phyloP scores from a whole-genome alignment of 108 stramenopile species.

The Nitzschia putrida region DNA sequence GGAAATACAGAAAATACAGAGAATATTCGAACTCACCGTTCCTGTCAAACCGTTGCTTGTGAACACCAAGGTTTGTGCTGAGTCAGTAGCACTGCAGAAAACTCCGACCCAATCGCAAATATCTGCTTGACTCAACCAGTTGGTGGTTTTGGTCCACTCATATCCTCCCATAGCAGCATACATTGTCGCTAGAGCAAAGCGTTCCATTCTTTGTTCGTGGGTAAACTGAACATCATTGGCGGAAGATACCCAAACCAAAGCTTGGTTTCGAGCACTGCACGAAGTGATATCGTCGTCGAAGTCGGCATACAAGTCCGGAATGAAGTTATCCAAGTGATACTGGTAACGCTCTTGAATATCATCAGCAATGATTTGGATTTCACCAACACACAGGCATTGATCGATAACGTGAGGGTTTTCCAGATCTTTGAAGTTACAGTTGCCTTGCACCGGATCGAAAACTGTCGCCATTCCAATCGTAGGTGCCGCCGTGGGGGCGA shows the following conservation, averaged over 20 bases:
- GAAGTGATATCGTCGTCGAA: conserved; percentile 24
- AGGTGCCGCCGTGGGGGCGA: conserved; percentile 33
- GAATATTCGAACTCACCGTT: conserved; percentile 22
- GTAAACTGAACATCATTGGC: conserved; percentile 28
- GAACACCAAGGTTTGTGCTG: conserved; percentile 12
- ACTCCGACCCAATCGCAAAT: conserved; percentile 49
- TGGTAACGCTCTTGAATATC: conserved; percentile 38
- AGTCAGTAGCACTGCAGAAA: conserved; percentile 9
- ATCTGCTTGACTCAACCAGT: conserved; percentile 23
- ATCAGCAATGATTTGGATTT: conserved; percentile 33
- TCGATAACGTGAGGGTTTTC: conserved; percentile 33
- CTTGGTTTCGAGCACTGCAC: conserved; percentile 47
- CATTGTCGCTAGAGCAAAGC: conserved; percentile 36
- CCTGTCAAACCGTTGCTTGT: conserved; percentile 23
- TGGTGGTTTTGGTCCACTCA: conserved; percentile 16
- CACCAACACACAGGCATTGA: conserved; percentile 44
- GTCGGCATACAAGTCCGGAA: conserved; percentile 25
- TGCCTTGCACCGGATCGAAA: conserved; percentile 30
- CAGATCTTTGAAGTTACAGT: conserved; percentile 18
- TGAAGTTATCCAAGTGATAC: conserved; percentile 26
- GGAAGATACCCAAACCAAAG: conserved; percentile 46
- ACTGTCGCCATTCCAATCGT: conserved; percentile 13
- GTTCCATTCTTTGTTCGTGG: conserved; percentile 22
- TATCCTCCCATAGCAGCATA: conserved; percentile 25
- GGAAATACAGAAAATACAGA: not conserved